phyloP scores from a whole-genome alignment of 2,329 filamentous ascomycete species.

The Colletotrichum aenigma region DNA sequence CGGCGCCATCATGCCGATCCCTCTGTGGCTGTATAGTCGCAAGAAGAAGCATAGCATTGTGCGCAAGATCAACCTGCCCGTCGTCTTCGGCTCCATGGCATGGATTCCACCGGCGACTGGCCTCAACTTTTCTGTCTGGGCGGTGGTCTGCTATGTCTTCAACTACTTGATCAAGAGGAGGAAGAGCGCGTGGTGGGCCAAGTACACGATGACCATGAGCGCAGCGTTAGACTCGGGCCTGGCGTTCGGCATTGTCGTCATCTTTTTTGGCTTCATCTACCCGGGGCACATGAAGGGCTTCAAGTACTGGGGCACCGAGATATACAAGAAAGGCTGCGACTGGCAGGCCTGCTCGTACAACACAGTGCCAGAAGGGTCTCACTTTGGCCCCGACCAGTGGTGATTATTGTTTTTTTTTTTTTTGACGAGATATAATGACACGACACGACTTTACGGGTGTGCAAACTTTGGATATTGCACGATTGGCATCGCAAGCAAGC shows the following conservation, averaged over 20 bases:
- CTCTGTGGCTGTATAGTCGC: constrained; percentile 74
- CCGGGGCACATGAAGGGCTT: constrained; percentile 76
- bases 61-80: constrained; percentile 80
- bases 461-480: neutral
- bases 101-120: constrained; percentile 90
- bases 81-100: constrained; percentile 80
- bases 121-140: constrained; percentile 89
- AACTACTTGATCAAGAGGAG: constrained; percentile 76
- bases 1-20: constrained; percentile 75
- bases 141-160: constrained; percentile 83
- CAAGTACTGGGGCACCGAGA: constrained; percentile 87
- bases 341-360: constrained; percentile 81
- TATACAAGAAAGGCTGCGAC: constrained; percentile 84
- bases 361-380: constrained; percentile 63
- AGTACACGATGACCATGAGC: constrained; percentile 89
- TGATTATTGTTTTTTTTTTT: constrained; percentile 28
- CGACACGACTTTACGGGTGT: neutral
- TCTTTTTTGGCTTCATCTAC: constrained; percentile 88
- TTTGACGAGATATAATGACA: neutral
- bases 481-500: constrained; percentile 2
- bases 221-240: constrained; percentile 84
- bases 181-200: constrained; percentile 81
- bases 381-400: constrained; percentile 70
- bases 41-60: constrained; percentile 65
- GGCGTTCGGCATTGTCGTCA: constrained; percentile 80